Evolutionary conservation across 768 basidiomycete genomes (phyloP).

Genomic region (Suillus cothurnatus): DNA sequence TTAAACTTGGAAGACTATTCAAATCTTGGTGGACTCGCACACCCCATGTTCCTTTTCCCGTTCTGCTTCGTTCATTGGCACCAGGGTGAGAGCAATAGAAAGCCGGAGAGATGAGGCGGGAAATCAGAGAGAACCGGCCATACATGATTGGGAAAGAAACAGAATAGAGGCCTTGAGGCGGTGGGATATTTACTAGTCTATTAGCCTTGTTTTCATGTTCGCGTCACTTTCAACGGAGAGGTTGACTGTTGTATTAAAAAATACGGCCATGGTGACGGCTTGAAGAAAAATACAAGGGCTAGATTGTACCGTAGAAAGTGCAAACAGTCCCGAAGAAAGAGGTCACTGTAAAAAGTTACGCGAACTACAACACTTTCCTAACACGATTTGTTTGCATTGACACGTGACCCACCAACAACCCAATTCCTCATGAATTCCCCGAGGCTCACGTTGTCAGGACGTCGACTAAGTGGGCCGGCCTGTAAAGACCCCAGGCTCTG

Average conservation of each 20-base stretch:
- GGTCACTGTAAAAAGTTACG: background rate
- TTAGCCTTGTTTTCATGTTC: slow-evolving; percentile 19
- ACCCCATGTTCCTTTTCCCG: slow-evolving; percentile 25
- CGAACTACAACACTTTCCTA: slow-evolving; percentile 3
- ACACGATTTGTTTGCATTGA: background rate
- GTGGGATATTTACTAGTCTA: slow-evolving; percentile 22
- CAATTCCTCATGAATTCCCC: too few relatives aligned
- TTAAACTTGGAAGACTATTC: slow-evolving; percentile 30
- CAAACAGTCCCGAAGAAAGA: background rate
- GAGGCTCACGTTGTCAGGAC: too few relatives aligned
- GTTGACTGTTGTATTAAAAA: background rate
- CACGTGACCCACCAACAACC: background rate
- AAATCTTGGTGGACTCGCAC: slow-evolving; percentile 24
- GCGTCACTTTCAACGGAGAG: background rate
- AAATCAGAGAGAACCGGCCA: slow-evolving; percentile 18
- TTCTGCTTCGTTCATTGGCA: slow-evolving; percentile 12
- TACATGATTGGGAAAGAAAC: slow-evolving; percentile 4
- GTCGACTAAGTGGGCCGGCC: background rate
- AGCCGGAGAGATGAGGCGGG: slow-evolving; percentile 16
- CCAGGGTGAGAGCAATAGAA: slow-evolving; percentile 2
- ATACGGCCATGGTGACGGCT: background rate
- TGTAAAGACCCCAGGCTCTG: too few relatives aligned
- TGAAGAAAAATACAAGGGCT: slow-evolving; percentile 1
- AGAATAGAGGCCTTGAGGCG: slow-evolving; percentile 4
- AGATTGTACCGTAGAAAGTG: background rate